Evolutionary conservation across 139 green algal species (phyloP).

Genomic region (Mychonastes homosphaera): DNA sequence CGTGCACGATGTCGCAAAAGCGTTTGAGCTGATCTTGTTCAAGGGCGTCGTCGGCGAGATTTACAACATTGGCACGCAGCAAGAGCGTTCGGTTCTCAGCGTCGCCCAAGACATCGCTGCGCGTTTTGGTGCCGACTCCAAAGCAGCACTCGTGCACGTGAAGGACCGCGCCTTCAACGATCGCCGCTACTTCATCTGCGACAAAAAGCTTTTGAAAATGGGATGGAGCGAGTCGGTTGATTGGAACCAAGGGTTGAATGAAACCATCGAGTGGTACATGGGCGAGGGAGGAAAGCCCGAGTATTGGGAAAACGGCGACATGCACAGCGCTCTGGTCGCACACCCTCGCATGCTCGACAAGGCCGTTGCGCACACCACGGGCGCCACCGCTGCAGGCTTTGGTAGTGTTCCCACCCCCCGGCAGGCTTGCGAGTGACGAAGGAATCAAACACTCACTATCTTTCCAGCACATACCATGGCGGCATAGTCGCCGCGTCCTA

Average conservation of each 20-base stretch:
- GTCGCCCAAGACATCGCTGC: too few relatives aligned
- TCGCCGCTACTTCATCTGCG: conserved; percentile 72
- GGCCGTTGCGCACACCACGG: too few relatives aligned
- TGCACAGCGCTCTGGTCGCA: conserved; percentile 18
- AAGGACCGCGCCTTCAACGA: conserved; percentile 46
- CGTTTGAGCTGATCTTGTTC: conserved; percentile 82
- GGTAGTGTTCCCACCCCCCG: too few relatives aligned
- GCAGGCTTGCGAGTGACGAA: too few relatives aligned
- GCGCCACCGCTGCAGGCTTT: too few relatives aligned
- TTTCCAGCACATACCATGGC: too few relatives aligned
- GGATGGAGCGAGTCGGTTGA: conserved; percentile 59
- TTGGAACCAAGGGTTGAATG: conserved; percentile 64
- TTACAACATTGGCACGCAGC: conserved; percentile 97
- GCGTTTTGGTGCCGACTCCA: too few relatives aligned
- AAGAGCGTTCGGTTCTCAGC: conserved; percentile 85
- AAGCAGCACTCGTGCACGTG: too few relatives aligned
- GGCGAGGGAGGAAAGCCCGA: not conserved
- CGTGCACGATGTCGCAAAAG: conserved; percentile 89
- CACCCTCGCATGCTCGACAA: conserved; percentile 20
- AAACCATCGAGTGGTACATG: conserved; percentile 61
- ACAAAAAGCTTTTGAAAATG: conserved; percentile 62
- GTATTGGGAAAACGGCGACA: conserved; percentile 28
- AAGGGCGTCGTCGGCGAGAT: conserved; percentile 53
- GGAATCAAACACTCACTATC: too few relatives aligned
- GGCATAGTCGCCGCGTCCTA: too few relatives aligned